Percentiles rank a stretch among this genome's conserved stretches.
These are phyloP conservation scores for Aspergillus uvarum DNA, from an alignment of 2,329 filamentous ascomycete genomes.

Conservation along the genomic window DNA sequence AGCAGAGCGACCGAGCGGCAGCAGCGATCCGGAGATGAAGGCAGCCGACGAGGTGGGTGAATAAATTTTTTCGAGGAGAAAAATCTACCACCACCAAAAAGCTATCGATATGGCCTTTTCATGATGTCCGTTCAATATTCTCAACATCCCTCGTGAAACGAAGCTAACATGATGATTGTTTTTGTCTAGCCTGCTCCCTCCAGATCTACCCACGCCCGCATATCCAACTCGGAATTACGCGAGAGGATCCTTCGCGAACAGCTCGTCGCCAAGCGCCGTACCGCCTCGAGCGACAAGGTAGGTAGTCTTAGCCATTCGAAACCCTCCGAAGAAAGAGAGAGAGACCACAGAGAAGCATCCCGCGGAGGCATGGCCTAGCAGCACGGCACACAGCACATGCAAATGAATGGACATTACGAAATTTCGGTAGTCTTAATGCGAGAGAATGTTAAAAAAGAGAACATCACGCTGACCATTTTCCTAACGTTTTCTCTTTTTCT, in stretches of 20 bases:
- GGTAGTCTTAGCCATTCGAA: conserved; percentile 9
- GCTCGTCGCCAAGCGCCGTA: conserved; percentile 37
- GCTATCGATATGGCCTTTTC: background rate
- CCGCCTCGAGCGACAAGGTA: conserved; percentile 26
- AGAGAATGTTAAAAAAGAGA: background rate
- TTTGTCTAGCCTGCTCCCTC: background rate
- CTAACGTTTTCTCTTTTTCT: too few species aligned
- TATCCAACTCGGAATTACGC: conserved; percentile 36
- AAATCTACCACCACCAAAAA: conserved; percentile 5
- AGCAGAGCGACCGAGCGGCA: conserved; percentile 16
- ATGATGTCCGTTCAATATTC: conserved; percentile 16
- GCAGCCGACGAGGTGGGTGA: conserved; percentile 36
- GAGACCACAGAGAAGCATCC: background rate
- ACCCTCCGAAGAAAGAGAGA: conserved; percentile 5
- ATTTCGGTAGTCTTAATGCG: background rate
- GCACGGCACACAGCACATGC: background rate
- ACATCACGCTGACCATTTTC: background rate
- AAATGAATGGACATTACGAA: background rate
- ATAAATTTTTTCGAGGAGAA: conserved; percentile 19
- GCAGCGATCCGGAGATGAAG: conserved; percentile 24
- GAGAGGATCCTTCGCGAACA: conserved; percentile 41
- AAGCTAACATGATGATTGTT: conserved; percentile 18
- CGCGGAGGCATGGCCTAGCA: background rate
- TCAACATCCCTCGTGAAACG: background rate
- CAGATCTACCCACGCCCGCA: conserved; percentile 19